Evolutionary conservation across 345 rosid genomes (phyloP), one percentile per base, ranked within the genome.

Genomic region (Citrus reticulata): DNA sequence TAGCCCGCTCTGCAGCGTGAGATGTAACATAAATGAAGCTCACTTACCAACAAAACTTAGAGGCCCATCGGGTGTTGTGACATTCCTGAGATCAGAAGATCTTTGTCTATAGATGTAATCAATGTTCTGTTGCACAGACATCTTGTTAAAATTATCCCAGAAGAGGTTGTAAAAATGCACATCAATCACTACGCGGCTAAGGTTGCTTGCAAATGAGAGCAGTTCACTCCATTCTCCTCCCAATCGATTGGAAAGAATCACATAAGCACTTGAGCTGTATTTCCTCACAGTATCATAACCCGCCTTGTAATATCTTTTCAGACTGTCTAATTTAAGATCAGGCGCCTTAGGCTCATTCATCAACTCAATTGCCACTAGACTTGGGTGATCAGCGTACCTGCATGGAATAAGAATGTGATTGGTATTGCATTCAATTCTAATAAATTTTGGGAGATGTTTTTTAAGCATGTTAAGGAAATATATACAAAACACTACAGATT

Each of bases 261-360:
- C 85, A 57, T 81, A 81, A 58, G 82, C 87, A 51, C 27, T 37
- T 32, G 51, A 35, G 55, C 42, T 83, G 82, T 87, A 34, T 51
- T 83, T 85, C 61, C 85, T 77, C 22, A 87, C 88, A 5, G 84
- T 84, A 9, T 85, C 68, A 14, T 87, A 83, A 20, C 88, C 90
- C 1, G 77, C 79, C 70, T 54, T 40, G 6, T 85, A 87, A 67
- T 83, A 87, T 20, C 63, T 77, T 5, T 27, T 79, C 0, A 87
- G 86, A 37, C 60, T 65, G 2, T 81, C 85, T 3, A 85, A 57
- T 29, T 14, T 17, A 13, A 80, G n/a, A 9, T 60, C 83, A 0
- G 82, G 83, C 7, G 85, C 86, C 37, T 0, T 5, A 4, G 90
- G 90, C 79, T 87, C 90, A 22, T 85, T 85, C 86, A 87, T 81